Base-by-base conservation (phyloP, 441 rosid genomes). In the Corymbia calophylla region DNA sequence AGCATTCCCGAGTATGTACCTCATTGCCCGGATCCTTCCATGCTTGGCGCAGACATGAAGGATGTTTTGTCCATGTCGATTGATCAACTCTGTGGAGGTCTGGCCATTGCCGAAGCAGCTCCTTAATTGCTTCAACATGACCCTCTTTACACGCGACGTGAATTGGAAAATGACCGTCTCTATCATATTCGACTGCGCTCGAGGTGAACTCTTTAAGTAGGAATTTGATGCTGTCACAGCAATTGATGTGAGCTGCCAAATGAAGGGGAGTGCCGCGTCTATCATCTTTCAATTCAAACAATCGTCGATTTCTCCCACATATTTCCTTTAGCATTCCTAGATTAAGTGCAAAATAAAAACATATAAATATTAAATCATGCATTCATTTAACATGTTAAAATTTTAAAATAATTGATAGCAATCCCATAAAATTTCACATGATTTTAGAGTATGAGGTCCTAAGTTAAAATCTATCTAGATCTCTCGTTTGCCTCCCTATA, bases 221-320 rank as follows among this genome's bases (percentile, higher is more conserved):
- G 55, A 0, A 49, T 53, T 4, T 14, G 54, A 84, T 53, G 7
- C 35, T 35, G 0, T 27, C 87, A 7, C 3, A 32, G 4, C 3
- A 84, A 3, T 84, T 15, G 3, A 53, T 49, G 56, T 4, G 27
- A 2, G 56, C 56, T 32, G 80, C 80, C 80, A 68, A 32, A 68
- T 32, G 80, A 5, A 68, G 80, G 7, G 80, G 47, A 18, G 80
- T 68, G 1, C 25, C 1, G 1, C 13, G 0, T 0, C 47, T 32
- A 5, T 1, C 27, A 1, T 68, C 47, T 32, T 68, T 68, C 7
- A 68, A 0, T 9, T 3, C 14, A 5, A 32, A 32, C 14, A 68
- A 32, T 9, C 1, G 6, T 32, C 0, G 47, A 68, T 32, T 68
- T 1, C 25, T 29, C 1, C 1, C 0, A 0, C 3, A 0, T 4